phyloP scores from a whole-genome alignment of 495 filamentous ascomycete genomes.

The Trichocladium antarcticum region DNA sequence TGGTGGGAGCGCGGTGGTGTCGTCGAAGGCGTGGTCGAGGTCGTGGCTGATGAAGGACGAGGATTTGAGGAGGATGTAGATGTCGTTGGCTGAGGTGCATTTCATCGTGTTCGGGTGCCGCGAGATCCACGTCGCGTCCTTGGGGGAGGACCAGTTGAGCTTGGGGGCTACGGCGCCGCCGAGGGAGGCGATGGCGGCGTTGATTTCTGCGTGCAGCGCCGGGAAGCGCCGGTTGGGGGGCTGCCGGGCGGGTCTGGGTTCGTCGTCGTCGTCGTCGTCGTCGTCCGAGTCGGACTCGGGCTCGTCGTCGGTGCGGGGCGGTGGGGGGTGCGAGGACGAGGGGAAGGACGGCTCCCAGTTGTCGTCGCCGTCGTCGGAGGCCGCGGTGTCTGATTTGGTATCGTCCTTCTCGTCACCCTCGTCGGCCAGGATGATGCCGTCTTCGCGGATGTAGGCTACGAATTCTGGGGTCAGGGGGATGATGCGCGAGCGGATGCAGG shows the following conservation, averaged over 20 bases:
- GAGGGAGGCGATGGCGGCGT: constrained; percentile 60
- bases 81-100: constrained; percentile 74
- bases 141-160: constrained; percentile 93
- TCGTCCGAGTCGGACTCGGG: constrained; percentile 17
- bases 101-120: constrained; percentile 78
- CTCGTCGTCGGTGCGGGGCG: constrained; percentile 30
- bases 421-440: constrained; percentile 80
- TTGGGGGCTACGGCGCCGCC: constrained; percentile 82
- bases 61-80: constrained; percentile 86
- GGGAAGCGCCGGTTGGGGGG: constrained; percentile 42
- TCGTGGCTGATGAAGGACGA: constrained; percentile 92
- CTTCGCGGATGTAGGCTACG: constrained; percentile 76
- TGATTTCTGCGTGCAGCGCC: constrained; percentile 66
- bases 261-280: constrained; percentile 23
- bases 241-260: constrained; percentile 20
- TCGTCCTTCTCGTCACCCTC: constrained; percentile 33
- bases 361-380: constrained; percentile 38
- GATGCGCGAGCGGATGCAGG: constrained; percentile 72
- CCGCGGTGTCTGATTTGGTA: constrained; percentile 28
- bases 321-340: constrained; percentile 22
- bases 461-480: constrained; percentile 68
- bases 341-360: constrained; percentile 34
- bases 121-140: constrained; percentile 93
- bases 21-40: constrained; percentile 83
- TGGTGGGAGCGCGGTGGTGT: constrained; percentile 40